phyloP scores from a whole-genome alignment of 129 eudicot genomes.

The Smallanthus sonchifolius region DNA sequence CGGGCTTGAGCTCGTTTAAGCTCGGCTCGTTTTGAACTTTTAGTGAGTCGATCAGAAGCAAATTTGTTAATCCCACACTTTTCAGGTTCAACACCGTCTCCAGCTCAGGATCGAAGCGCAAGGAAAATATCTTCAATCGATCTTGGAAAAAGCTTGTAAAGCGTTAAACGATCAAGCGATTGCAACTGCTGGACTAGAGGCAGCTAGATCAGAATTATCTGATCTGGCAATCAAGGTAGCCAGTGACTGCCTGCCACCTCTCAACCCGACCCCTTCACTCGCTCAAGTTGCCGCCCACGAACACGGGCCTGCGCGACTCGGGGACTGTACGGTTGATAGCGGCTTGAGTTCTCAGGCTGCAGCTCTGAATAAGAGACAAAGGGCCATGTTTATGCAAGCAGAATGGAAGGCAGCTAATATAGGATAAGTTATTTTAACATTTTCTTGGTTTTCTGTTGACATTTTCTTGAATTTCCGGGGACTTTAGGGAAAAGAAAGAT shows the following conservation, averaged over 20 bases:
- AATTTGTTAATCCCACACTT: background rate
- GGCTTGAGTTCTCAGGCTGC: constrained; percentile 47
- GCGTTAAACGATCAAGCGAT: constrained; percentile 43
- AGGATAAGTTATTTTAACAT: constrained; percentile 21
- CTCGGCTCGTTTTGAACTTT: too few species aligned
- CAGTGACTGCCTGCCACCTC: constrained; percentile 29
- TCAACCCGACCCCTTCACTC: constrained; percentile 37
- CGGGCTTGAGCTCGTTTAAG: too few species aligned
- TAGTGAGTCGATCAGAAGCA: background rate
- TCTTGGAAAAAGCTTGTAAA: constrained; percentile 74
- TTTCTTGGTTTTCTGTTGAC: constrained; percentile 19
- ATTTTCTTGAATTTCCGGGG: background rate
- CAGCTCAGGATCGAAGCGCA: constrained; percentile 74
- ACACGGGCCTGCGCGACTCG: constrained; percentile 33
- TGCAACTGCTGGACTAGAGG: constrained; percentile 48
- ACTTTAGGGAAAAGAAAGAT: constrained; percentile 7
- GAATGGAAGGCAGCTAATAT: constrained; percentile 63
- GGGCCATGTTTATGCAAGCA: constrained; percentile 44
- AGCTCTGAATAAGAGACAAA: constrained; percentile 52
- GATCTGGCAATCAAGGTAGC: constrained; percentile 55
- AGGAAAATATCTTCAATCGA: constrained; percentile 61
- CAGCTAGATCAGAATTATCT: constrained; percentile 49
- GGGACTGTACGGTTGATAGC: constrained; percentile 40
- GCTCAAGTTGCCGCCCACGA: constrained; percentile 24
- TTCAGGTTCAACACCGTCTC: constrained; percentile 67